phyloP scores from a whole-genome alignment of 148 eudicot genomes.

The Rhododendron simsii region DNA sequence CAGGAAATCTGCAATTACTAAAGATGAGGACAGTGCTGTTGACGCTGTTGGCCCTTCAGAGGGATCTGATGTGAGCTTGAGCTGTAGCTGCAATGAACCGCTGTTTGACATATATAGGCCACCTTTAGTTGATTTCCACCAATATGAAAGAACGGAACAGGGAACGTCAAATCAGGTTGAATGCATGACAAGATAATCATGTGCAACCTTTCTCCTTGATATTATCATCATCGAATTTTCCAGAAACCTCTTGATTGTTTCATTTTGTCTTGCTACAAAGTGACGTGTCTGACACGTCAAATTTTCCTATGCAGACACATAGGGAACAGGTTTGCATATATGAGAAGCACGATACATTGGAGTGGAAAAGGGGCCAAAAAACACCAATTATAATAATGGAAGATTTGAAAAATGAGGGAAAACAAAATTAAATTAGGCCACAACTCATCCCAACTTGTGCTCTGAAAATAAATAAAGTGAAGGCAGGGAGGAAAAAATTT shows the following conservation, averaged over 20 bases:
- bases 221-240: neutral
- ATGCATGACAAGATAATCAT: neutral
- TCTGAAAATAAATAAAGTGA: neutral
- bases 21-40: constrained; percentile 34
- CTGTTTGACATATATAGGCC: constrained; percentile 48
- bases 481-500: neutral
- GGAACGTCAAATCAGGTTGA: constrained; percentile 50
- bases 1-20: constrained; percentile 26
- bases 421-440: neutral
- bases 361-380: neutral
- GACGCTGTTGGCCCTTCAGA: constrained; percentile 25
- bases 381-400: neutral
- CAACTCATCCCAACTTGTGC: neutral
- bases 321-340: neutral
- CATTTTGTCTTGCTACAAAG: neutral
- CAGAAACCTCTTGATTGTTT: neutral
- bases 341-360: neutral
- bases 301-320: neutral
- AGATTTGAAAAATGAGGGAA: neutral
- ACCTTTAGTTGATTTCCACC: constrained; percentile 70
- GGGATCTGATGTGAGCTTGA: constrained; percentile 55
- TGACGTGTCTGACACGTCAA: neutral
- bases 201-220: neutral
- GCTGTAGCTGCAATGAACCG: constrained; percentile 28
- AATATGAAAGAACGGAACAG: constrained; percentile 62